Conservation (phyloP, 208 protist genomes). For the Leptomonas seymouri region DNA sequence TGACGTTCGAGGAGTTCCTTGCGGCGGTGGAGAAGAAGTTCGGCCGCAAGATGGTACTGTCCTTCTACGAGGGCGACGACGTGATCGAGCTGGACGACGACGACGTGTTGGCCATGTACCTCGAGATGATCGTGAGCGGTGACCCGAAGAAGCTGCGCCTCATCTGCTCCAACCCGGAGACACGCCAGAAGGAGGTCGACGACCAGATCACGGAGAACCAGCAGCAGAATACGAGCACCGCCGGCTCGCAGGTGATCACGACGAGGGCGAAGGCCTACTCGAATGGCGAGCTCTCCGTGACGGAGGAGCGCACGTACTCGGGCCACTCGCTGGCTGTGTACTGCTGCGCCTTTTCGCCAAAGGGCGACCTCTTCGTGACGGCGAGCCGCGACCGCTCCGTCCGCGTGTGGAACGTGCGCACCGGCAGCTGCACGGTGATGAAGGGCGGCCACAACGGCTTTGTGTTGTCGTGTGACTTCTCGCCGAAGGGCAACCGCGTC, state of each 20-base stretch:
- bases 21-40: constrained; percentile 83
- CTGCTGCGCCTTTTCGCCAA: constrained; percentile 83
- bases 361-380: constrained; percentile 72
- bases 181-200: constrained; percentile 25
- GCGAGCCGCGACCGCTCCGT: constrained; percentile 84
- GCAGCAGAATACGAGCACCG: constrained; percentile 10
- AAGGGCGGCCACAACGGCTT: constrained; percentile 91
- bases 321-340: constrained; percentile 80
- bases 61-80: constrained; percentile 85
- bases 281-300: constrained; percentile 63
- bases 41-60: constrained; percentile 61
- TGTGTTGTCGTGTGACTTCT: constrained; percentile 89
- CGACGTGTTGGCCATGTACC: constrained; percentile 85
- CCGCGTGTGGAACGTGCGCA: constrained; percentile 71
- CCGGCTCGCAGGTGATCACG: constrained; percentile 6
- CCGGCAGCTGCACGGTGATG: constrained; percentile 68
- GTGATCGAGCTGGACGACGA: constrained; percentile 85
- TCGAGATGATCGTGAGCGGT: constrained; percentile 56
- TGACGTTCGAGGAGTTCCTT: constrained; percentile 76
- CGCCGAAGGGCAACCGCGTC: constrained; percentile 80
- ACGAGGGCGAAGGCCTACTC: constrained; percentile 50
- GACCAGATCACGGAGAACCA: constrained; percentile 55
- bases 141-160: constrained; percentile 80
- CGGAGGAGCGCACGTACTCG: constrained; percentile 53
- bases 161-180: constrained; percentile 54